Conservation (phyloP, 2,329 filamentous ascomycete genomes). For the Aureobasidium leucospermi region DNA sequence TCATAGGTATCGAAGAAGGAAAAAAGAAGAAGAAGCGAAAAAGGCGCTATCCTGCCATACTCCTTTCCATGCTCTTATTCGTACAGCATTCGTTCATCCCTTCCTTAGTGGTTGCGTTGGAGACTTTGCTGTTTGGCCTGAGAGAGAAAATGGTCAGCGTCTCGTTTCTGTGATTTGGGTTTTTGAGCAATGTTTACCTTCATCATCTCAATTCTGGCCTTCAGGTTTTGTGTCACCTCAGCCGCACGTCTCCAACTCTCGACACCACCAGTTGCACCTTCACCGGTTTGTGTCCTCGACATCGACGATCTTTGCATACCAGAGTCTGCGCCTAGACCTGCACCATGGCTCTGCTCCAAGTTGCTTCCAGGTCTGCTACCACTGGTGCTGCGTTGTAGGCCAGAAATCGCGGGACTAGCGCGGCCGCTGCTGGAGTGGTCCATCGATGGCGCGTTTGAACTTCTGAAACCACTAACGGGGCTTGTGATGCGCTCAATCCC, state of each 20-base stretch:
- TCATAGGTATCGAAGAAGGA: background rate
- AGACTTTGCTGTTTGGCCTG: constrained; percentile 12
- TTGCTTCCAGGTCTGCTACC: constrained; percentile 11
- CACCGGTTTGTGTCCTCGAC: background rate
- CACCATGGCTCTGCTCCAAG: background rate
- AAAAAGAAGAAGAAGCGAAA: background rate
- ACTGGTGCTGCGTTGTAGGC: constrained; percentile 6
- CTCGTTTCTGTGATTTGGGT: no score
- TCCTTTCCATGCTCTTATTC: constrained; percentile 3
- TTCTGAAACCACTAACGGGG: constrained; percentile 7
- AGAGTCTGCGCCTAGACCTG: background rate
- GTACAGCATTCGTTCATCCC: background rate
- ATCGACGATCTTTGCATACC: background rate
- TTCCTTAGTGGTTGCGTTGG: background rate
- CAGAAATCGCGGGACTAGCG: constrained; percentile 11
- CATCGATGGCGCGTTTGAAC: constrained; percentile 1
- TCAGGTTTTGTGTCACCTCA: constrained; percentile 94
- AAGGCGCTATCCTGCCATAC: constrained; percentile 2
- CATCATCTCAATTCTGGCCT: constrained; percentile 98
- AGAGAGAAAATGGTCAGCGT: background rate
- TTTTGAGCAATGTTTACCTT: constrained; percentile 49
- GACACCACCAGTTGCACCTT: constrained; percentile 38
- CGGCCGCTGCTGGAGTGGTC: constrained; percentile 14
- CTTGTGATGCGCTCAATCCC: constrained; percentile 4
- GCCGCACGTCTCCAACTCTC: constrained; percentile 97